These are phyloP conservation scores for Gossypium ekmanianum DNA, from an alignment of 345 rosid genomes.

Conservation along the genomic window DNA sequence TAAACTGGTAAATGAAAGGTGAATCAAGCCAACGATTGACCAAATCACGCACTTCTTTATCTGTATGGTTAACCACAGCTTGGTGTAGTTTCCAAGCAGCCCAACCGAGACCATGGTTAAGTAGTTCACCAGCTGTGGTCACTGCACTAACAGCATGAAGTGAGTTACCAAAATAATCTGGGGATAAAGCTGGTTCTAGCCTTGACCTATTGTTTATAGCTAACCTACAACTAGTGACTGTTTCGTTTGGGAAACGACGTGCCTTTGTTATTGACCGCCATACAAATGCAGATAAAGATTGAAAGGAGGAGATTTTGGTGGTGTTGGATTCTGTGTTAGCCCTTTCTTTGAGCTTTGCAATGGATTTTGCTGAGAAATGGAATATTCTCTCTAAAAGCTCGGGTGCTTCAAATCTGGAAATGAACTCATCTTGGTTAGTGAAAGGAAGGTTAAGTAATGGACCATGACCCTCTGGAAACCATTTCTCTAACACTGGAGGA, in stretches of 20 bases:
- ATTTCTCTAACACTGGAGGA: slow-evolving; percentile 43
- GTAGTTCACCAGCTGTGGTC: slow-evolving; percentile 50
- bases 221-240: slow-evolving; percentile 46
- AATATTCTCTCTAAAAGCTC: slow-evolving; percentile 52
- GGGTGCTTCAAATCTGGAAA: slow-evolving; percentile 41
- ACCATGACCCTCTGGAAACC: slow-evolving; percentile 52
- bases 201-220: slow-evolving; percentile 52
- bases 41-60: slow-evolving; percentile 30
- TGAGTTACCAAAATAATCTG: slow-evolving; percentile 61
- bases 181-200: slow-evolving; percentile 43
- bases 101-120: slow-evolving; percentile 53
- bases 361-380: slow-evolving; percentile 52
- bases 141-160: slow-evolving; percentile 33
- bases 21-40: slow-evolving; percentile 45
- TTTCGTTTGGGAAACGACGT: slow-evolving; percentile 31
- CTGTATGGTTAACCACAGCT: slow-evolving; percentile 39
- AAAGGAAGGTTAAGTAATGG: slow-evolving; percentile 48
- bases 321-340: slow-evolving; percentile 45
- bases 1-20: slow-evolving; percentile 42
- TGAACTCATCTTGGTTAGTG: slow-evolving; percentile 41
- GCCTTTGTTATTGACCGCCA: slow-evolving; percentile 61
- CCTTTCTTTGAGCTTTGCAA: slow-evolving; percentile 45
- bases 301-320: slow-evolving; percentile 66
- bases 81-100: slow-evolving; percentile 59
- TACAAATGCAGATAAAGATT: slow-evolving; percentile 53